Evolutionary conservation across 352 stramenopile genomes (phyloP).

Genomic region (Pilasporangium apinafurcum): DNA sequence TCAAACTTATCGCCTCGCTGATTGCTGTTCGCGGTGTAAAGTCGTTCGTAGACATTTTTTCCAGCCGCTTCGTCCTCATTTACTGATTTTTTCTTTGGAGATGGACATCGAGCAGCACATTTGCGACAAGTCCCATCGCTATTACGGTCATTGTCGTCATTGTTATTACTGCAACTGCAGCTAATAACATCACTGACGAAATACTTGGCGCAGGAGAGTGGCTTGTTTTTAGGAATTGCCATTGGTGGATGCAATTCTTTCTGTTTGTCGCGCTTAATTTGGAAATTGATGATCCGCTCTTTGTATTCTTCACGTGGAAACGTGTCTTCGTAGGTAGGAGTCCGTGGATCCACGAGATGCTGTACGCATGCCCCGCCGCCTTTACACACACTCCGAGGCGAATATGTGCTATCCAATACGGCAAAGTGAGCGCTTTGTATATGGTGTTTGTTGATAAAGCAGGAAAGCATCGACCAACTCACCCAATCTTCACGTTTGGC

Average conservation of each 20-base stretch:
- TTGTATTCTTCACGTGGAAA: constrained; percentile 34
- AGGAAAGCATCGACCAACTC: neutral
- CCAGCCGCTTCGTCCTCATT: constrained; percentile 4
- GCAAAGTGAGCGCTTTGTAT: neutral
- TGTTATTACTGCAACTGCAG: neutral
- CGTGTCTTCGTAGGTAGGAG: constrained; percentile 6
- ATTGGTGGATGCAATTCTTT: constrained; percentile 71
- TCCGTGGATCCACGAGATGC: constrained; percentile 11
- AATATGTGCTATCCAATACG: constrained; percentile 27
- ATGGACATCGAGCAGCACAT: constrained; percentile 15
- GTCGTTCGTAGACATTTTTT: constrained; percentile 7
- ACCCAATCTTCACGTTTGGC: constrained; percentile 34
- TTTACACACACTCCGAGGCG: constrained; percentile 44
- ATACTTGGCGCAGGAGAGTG: constrained; percentile 49
- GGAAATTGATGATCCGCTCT: constrained; percentile 40
- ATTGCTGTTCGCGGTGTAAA: constrained; percentile 5
- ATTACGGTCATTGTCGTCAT: constrained; percentile 10
- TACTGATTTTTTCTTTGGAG: constrained; percentile 9
- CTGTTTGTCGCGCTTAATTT: constrained; percentile 47
- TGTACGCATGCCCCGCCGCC: constrained; percentile 40
- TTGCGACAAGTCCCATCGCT: constrained; percentile 12
- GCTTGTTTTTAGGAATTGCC: constrained; percentile 44
- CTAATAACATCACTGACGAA: constrained; percentile 47
- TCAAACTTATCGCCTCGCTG: constrained; percentile 6
- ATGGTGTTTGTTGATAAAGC: neutral